Evolutionary conservation across 345 rosid species (phyloP).

Genomic region (Heritiera littoralis): DNA sequence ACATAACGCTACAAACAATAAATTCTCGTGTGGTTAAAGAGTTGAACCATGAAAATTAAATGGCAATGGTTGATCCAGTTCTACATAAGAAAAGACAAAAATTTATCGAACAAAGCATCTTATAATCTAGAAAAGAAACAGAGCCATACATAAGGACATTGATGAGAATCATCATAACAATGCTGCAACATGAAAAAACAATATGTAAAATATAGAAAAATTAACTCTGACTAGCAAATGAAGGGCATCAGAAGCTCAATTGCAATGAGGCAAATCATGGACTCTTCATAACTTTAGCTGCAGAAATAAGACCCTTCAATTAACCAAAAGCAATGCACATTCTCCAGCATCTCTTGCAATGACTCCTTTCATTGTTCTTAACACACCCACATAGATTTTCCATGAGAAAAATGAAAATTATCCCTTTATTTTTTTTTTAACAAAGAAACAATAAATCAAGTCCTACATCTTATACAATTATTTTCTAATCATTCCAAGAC

Average conservation of each 20-base stretch:
- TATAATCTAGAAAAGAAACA: not conserved
- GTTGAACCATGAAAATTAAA: constrained; percentile 8
- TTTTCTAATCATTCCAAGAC: not conserved
- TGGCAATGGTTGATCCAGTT: constrained; percentile 20
- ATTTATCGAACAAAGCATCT: not conserved
- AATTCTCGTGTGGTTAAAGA: constrained; percentile 38
- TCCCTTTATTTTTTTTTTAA: not conserved
- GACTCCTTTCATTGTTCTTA: constrained; percentile 13
- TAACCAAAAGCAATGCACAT: constrained; percentile 12
- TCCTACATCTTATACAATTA: not conserved
- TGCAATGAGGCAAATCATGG: constrained; percentile 5
- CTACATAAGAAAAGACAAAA: not conserved
- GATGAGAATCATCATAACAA: not conserved
- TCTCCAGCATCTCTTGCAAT: constrained; percentile 6
- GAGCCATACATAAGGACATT: not conserved
- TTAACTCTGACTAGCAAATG: constrained; percentile 9
- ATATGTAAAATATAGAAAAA: not conserved
- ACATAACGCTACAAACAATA: constrained; percentile 74
- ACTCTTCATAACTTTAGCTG: constrained; percentile 1
- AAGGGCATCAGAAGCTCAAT: constrained; percentile 10
- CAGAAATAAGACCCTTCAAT: constrained; percentile 14
- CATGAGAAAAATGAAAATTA: not conserved
- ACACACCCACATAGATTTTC: not conserved
- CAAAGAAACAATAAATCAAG: not conserved
- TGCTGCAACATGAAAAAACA: not conserved